A percentile compares a stretch with the other conserved stretches of the same genome.
phyloP scores from a whole-genome alignment of 2,329 filamentous ascomycete genomes.

The Ampelomyces quisqualis region DNA sequence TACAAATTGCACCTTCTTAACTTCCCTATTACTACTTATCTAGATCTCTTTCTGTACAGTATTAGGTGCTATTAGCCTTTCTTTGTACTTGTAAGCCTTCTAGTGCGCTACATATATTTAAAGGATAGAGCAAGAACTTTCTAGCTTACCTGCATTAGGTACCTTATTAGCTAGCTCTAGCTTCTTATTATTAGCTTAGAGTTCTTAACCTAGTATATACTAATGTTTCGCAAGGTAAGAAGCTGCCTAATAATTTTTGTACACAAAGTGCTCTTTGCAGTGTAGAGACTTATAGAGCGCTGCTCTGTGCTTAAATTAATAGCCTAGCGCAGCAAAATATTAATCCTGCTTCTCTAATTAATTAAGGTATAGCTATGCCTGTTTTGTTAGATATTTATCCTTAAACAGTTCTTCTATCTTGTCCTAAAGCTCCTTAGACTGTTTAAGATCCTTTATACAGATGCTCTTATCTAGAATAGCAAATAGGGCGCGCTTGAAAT shows the following conservation, averaged over 20 bases:
- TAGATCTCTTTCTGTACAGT: neutral
- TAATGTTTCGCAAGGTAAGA: neutral
- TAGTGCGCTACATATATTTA: neutral
- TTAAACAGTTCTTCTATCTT: neutral
- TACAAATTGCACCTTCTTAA: no score
- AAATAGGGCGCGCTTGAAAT: constrained; percentile 1
- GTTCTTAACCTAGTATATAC: neutral
- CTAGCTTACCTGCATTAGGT: no score
- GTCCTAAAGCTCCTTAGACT: neutral
- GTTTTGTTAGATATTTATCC: neutral
- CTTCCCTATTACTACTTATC: no score
- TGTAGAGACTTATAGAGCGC: neutral
- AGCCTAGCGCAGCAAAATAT: neutral
- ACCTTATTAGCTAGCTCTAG: no score
- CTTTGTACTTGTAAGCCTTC: neutral
- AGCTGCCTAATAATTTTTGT: neutral
- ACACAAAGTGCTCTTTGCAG: constrained; percentile 1
- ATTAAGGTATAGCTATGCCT: neutral
- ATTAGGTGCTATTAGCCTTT: neutral
- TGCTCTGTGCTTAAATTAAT: neutral
- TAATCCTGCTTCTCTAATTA: neutral
- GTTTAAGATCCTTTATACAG: neutral
- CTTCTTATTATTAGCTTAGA: no score
- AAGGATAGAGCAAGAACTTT: no score
- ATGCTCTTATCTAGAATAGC: neutral